Conservation (phyloP, 768 basidiomycete genomes). For the Hirschioporus abietinus region DNA sequence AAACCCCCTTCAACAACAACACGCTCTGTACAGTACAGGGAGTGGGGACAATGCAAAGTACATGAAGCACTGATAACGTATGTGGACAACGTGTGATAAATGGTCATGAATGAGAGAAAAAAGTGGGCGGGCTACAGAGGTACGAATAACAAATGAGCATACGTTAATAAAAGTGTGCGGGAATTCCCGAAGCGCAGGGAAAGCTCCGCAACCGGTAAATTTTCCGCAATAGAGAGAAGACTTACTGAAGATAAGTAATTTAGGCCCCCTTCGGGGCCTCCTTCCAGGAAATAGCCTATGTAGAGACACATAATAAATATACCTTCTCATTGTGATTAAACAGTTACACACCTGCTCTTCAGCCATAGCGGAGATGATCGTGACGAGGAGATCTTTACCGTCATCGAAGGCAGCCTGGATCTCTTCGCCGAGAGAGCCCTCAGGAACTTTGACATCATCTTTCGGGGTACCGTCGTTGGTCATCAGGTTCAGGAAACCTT, state of each 20-base stretch:
- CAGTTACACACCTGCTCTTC: constrained; percentile 67
- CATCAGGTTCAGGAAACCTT: constrained; percentile 95
- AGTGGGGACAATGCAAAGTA: background rate
- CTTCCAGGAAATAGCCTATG: constrained; percentile 77
- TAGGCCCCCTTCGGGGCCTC: constrained; percentile 70
- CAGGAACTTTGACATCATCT: constrained; percentile 94
- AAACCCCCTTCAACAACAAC: background rate
- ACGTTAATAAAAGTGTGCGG: background rate
- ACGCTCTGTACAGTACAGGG: background rate
- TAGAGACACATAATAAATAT: constrained; percentile 7
- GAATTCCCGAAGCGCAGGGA: background rate
- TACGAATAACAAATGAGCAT: background rate
- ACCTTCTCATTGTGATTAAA: constrained; percentile 4
- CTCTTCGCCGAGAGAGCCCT: constrained; percentile 69
- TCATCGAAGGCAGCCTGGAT: constrained; percentile 71
- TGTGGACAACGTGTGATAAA: background rate
- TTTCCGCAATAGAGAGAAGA: background rate
- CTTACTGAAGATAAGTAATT: constrained; percentile 10
- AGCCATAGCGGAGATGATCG: constrained; percentile 83
- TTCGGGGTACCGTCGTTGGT: constrained; percentile 70
- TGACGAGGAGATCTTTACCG: constrained; percentile 85
- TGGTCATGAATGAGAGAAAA: background rate
- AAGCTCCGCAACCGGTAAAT: background rate
- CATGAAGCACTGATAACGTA: background rate
- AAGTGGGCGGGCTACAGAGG: background rate